Evolutionary conservation across 2,329 filamentous ascomycete genomes (phyloP), one percentile per base, ranked within the genome.

Genomic region (Ophiosphaerella narmari): DNA sequence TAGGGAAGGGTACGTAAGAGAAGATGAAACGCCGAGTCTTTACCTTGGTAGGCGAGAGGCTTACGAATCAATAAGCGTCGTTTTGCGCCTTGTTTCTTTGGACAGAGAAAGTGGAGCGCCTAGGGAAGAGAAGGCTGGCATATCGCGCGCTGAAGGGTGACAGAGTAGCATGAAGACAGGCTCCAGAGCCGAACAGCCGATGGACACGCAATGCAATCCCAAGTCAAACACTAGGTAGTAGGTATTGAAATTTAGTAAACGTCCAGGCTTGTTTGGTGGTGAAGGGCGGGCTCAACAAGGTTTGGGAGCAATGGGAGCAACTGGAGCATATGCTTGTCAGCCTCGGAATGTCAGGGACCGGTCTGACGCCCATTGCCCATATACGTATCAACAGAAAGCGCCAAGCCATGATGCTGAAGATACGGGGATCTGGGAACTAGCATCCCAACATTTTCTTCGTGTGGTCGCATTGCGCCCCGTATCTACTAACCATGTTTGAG

Each of bases 61-160:
- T 71, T 66, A 69, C 65, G 60, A 65, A 69, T 61, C 58, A 60
- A 57, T 67, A 64, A 65, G 63, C 63, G 45, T 51, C 24, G 47
- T 52, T 29, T 55, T 46, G 44, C 56, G 31, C 38, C 46, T 42
- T 55, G 40, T 46, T 24, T 16, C 21, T 40, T 43, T 43, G 23
- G 43, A 42, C 18, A 31, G 12, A 44, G 41, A 42, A 34, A 32
- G 45, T 51, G 51, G 46, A 41, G 37, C 50, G 40, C 39, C 39
- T 47, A 33, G 45, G 45, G 46, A 50, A 33, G 50, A 39, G 43
- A 44, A 59, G 51, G 58, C 58, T 60, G 58, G 53, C 58, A 57
- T 54, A 39, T 41, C 34, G 48, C 40, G 40, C 39, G 50, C 55
- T 47, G 50, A 40, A 52, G 52, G 44, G 39, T 53, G 49, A 42